Percentiles rank a stretch among this genome's conserved stretches.
Evolutionary conservation across 371 early-diverging fungal species (phyloP).

Genomic region (Mucor circinelloides): DNA sequence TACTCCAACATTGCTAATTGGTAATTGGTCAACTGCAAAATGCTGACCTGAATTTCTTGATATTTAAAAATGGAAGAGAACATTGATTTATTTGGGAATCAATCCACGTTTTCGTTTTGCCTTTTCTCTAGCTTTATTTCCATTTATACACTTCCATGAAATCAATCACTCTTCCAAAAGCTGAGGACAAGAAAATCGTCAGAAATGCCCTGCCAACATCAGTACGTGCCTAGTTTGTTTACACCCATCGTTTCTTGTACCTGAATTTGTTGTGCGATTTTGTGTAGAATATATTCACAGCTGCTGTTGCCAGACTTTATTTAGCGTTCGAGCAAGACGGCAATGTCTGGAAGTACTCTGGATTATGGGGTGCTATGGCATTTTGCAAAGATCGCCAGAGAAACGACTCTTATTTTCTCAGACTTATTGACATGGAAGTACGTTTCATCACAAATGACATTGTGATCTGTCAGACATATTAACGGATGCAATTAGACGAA

Average conservation of each 20-base stretch:
- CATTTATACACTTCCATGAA: slow-evolving; percentile 6
- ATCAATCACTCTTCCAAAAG: slow-evolving; percentile 26
- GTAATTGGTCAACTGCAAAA: not conserved
- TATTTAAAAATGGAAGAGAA: not conserved
- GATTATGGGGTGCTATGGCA: slow-evolving; percentile 75
- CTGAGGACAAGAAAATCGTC: slow-evolving; percentile 41
- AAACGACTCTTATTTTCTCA: slow-evolving; percentile 63
- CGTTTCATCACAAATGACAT: not conserved
- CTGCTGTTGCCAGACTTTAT: slow-evolving; percentile 83
- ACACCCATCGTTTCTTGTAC: not conserved
- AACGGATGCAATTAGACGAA: not conserved
- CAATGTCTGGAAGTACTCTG: slow-evolving; percentile 67
- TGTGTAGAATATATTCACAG: slow-evolving; percentile 74
- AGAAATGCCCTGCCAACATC: slow-evolving; percentile 40
- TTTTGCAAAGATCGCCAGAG: slow-evolving; percentile 60
- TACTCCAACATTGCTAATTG: no score
- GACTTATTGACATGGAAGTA: slow-evolving; percentile 75
- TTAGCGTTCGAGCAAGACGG: slow-evolving; percentile 65
- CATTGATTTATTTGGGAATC: not conserved
- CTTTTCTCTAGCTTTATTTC: slow-evolving; percentile 8
- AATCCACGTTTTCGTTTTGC: slow-evolving; percentile 4
- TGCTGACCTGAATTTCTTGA: not conserved
- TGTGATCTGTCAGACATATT: not conserved
- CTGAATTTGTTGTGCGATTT: not conserved
- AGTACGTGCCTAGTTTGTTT: slow-evolving; percentile 14